Evolutionary conservation across 768 basidiomycete species (phyloP).

Genomic region (Mycena alexandri): DNA sequence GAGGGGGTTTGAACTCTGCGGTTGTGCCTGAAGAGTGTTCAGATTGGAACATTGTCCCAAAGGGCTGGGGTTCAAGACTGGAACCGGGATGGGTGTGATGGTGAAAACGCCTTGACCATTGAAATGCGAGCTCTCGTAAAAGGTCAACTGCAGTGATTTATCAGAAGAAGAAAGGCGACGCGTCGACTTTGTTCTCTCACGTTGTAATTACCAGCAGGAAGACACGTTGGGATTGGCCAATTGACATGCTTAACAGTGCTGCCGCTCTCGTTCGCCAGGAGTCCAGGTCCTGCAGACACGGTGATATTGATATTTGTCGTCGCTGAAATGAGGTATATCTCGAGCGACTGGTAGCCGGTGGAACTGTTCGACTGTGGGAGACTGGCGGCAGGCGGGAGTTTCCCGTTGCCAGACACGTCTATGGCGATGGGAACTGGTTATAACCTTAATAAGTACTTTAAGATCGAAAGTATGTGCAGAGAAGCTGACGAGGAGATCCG

Average conservation of each 20-base stretch:
- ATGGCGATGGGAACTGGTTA: slow-evolving; percentile 30
- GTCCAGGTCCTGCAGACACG: slow-evolving; percentile 50
- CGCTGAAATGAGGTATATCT: slow-evolving; percentile 57
- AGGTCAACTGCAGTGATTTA: slow-evolving; percentile 51
- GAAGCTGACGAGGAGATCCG: slow-evolving; percentile 38
- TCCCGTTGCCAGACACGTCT: slow-evolving; percentile 53
- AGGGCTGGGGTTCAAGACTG: slow-evolving; percentile 47
- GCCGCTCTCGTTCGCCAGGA: slow-evolving; percentile 55
- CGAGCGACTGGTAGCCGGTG: slow-evolving; percentile 48
- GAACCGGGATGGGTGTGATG: slow-evolving; percentile 56
- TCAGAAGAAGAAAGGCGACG: slow-evolving; percentile 8
- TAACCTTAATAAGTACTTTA: slow-evolving; percentile 32
- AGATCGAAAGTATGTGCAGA: slow-evolving; percentile 43
- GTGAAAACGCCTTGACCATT: slow-evolving; percentile 50
- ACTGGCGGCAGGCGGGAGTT: slow-evolving; percentile 47
- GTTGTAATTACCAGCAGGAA: slow-evolving; percentile 56
- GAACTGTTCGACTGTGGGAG: slow-evolving; percentile 45
- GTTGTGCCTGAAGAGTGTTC: slow-evolving; percentile 45
- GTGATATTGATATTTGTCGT: slow-evolving; percentile 54
- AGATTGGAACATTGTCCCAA: slow-evolving; percentile 32
- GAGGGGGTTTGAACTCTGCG: slow-evolving; percentile 52
- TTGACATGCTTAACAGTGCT: slow-evolving; percentile 56
- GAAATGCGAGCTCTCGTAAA: slow-evolving; percentile 58
- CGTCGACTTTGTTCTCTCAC: slow-evolving; percentile 46
- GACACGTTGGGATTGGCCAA: slow-evolving; percentile 56